A percentile compares a stretch with the other conserved stretches of the same genome.
These are phyloP conservation scores for Asterophora parasitica DNA, from an alignment of 768 basidiomycete species.

Conservation along the genomic window DNA sequence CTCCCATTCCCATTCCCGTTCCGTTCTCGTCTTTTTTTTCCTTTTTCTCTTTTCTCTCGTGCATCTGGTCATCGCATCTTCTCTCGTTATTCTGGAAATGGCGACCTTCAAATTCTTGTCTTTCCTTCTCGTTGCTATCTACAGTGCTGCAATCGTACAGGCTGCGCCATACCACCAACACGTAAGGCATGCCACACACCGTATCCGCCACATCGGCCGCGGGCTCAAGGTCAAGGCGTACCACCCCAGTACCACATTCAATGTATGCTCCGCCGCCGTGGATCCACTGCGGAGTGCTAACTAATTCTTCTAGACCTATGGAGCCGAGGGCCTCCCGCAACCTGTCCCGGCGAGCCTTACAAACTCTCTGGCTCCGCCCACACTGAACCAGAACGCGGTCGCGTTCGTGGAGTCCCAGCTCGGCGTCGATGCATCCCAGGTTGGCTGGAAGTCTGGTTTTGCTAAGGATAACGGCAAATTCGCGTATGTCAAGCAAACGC, in stretches of 20 bases:
- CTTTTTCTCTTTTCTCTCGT: slow-evolving; percentile 11
- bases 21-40: slow-evolving; percentile 1
- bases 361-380: slow-evolving; percentile 15
- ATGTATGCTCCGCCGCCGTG: slow-evolving; percentile 11
- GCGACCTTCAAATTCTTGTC: slow-evolving; percentile 23
- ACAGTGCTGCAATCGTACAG: slow-evolving; percentile 13
- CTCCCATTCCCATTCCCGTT: background rate
- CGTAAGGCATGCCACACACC: slow-evolving; percentile 26
- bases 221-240: slow-evolving; percentile 21
- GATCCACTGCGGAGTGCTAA: background rate
- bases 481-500: slow-evolving; percentile 29
- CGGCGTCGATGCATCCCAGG: slow-evolving; percentile 15
- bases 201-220: slow-evolving; percentile 23
- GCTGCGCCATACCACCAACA: slow-evolving; percentile 30
- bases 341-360: slow-evolving; percentile 10
- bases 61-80: slow-evolving; percentile 9
- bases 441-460: slow-evolving; percentile 21
- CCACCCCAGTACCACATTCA: slow-evolving; percentile 22
- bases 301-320: slow-evolving; percentile 19
- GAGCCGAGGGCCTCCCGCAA: slow-evolving; percentile 21
- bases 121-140: slow-evolving; percentile 22
- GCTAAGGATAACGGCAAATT: slow-evolving; percentile 15
- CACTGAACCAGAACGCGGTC: slow-evolving; percentile 25
- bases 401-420: slow-evolving; percentile 25
- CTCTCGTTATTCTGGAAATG: slow-evolving; percentile 24